Conservation (phyloP, 2,329 filamentous ascomycete genomes). For the Fusarium pininemorale region DNA sequence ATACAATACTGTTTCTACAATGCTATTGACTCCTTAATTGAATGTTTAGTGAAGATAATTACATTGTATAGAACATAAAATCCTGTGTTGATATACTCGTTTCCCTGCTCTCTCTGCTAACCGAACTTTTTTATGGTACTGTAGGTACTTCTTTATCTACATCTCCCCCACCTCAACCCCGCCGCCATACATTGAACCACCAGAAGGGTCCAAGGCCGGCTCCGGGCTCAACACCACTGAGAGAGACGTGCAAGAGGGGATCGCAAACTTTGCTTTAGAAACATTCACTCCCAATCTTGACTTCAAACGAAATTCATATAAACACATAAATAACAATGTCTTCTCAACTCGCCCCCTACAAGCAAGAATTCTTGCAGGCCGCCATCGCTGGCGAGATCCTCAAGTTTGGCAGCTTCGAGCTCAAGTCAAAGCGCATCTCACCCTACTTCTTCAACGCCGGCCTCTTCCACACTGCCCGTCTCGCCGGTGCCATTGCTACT, state of each 20-base stretch:
- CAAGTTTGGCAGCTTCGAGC: slow-evolving; percentile 83
- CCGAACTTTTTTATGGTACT: background rate
- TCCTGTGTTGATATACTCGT: background rate
- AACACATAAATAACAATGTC: slow-evolving; percentile 47
- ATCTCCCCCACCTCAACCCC: slow-evolving; percentile 36
- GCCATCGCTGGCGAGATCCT: slow-evolving; percentile 75
- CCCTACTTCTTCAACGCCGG: slow-evolving; percentile 99
- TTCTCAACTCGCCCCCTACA: slow-evolving; percentile 67
- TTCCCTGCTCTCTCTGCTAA: background rate
- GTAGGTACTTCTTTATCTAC: slow-evolving; percentile 8
- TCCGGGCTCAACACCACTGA: slow-evolving; percentile 31
- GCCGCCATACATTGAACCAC: slow-evolving; percentile 21
- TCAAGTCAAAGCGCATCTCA: slow-evolving; percentile 91
- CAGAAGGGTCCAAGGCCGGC: slow-evolving; percentile 21
- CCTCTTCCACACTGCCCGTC: slow-evolving; percentile 82
- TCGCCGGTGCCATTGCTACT: slow-evolving; percentile 79
- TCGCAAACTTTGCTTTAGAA: slow-evolving; percentile 34
- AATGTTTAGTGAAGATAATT: background rate
- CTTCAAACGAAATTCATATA: background rate
- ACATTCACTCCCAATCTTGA: background rate
- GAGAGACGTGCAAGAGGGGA: slow-evolving; percentile 14
- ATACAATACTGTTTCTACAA: background rate
- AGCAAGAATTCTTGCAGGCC: slow-evolving; percentile 76
- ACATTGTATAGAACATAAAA: background rate
- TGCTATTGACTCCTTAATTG: too few species aligned